phyloP scores from a whole-genome alignment of 306 rosid genomes.

The Glycine tomentella region DNA sequence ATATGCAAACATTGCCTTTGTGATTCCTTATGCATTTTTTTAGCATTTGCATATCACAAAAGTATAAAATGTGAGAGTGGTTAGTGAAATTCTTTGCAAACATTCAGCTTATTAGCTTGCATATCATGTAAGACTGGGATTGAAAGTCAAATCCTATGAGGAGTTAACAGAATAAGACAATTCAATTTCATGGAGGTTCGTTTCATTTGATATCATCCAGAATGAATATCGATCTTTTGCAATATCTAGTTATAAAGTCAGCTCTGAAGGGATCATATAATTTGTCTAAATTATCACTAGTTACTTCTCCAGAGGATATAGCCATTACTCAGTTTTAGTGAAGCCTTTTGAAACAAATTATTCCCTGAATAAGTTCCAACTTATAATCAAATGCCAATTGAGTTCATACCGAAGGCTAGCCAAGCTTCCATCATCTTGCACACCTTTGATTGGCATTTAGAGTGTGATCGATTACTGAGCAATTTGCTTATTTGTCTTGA shows the following conservation, averaged over 20 bases:
- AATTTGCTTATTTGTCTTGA: conserved; percentile 36
- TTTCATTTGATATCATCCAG: not conserved
- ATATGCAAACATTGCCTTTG: too few species aligned
- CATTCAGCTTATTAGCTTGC: conserved; percentile 27
- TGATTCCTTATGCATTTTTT: too few species aligned
- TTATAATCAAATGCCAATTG: conserved; percentile 7
- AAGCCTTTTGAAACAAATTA: conserved; percentile 20
- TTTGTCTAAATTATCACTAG: not conserved
- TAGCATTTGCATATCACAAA: too few species aligned
- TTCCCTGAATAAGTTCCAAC: conserved; percentile 17
- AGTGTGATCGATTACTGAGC: not conserved
- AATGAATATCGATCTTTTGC: conserved; percentile 21
- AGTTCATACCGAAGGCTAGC: conserved; percentile 13
- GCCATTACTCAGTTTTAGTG: not conserved
- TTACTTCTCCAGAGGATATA: conserved; percentile 22
- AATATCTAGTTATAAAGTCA: conserved; percentile 21
- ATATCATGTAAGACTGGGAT: conserved; percentile 2
- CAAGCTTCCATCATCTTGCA: not conserved
- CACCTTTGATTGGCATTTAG: conserved; percentile 11
- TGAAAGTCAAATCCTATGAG: not conserved
- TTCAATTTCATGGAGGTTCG: not conserved
- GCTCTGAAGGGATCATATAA: not conserved
- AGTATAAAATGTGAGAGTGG: not conserved
- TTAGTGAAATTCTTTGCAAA: conserved; percentile 12
- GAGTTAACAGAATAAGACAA: not conserved